A percentile compares a stretch with the other conserved stretches of the same genome.
Evolutionary conservation across 805 yeast genomes (phyloP).

Genomic region (Tetrapisispora arboricola): DNA sequence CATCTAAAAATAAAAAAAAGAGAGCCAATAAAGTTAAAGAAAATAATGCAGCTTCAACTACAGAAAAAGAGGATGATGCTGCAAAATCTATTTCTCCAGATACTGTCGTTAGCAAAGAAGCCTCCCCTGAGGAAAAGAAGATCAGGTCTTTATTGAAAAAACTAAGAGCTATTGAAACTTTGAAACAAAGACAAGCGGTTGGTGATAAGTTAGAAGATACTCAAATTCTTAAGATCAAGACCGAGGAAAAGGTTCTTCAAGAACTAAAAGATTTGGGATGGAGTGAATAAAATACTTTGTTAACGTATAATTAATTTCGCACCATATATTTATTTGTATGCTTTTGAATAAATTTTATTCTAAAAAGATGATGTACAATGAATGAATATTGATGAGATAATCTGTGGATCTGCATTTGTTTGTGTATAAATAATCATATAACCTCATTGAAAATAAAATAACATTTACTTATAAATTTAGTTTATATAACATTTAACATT

Average conservation of each 20-base stretch:
- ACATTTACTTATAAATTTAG: neutral
- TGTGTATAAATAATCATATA: constrained; percentile 2
- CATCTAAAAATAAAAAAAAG: constrained; percentile 68
- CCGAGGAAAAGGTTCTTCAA: constrained; percentile 69
- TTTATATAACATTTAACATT: no score
- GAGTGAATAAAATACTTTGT: constrained; percentile 29
- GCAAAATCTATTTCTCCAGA: constrained; percentile 3
- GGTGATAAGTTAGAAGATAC: constrained; percentile 89
- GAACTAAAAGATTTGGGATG: constrained; percentile 75
- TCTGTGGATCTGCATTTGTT: constrained; percentile 1
- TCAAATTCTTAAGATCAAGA: constrained; percentile 78
- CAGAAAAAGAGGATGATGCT: constrained; percentile 5
- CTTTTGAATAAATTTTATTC: no score
- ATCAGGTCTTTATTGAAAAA: constrained; percentile 84
- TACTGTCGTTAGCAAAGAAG: constrained; percentile 11
- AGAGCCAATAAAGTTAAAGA: constrained; percentile 41
- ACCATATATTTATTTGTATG: no score
- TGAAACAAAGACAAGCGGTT: constrained; percentile 72
- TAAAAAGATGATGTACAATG: neutral
- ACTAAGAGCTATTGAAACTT: constrained; percentile 86
- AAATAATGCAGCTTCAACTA: neutral
- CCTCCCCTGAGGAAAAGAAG: constrained; percentile 80
- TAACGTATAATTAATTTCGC: neutral
- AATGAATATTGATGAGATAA: neutral
- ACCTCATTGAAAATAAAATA: neutral